Percentiles rank a stretch among this genome's conserved stretches.
These are phyloP conservation scores for Pseudopithomyces chartarum DNA, from an alignment of 2,329 filamentous ascomycete genomes.

Conservation along the genomic window DNA sequence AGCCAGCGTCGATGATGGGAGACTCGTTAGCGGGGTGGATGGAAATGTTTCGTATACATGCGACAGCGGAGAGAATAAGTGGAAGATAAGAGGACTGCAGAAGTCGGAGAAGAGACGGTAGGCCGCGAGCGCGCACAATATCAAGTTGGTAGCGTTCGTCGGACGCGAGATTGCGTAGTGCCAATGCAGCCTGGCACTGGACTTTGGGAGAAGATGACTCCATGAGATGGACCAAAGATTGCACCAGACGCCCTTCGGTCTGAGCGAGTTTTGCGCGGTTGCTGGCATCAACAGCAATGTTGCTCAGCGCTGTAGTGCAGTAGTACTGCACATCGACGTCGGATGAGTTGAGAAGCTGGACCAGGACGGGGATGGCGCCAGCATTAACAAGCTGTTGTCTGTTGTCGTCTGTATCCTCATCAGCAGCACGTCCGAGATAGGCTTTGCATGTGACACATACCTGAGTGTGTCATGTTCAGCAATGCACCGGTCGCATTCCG, in stretches of 20 bases:
- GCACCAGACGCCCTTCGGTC: conserved; percentile 87
- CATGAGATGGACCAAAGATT: conserved; percentile 94
- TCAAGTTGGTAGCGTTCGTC: conserved; percentile 99
- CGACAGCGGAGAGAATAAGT: conserved; percentile 93
- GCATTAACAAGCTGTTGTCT: conserved; percentile 96
- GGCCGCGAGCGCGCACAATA: conserved; percentile 86
- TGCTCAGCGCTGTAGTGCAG: conserved; percentile 97
- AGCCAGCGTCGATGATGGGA: conserved; percentile 96
- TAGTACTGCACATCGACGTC: conserved; percentile 99
- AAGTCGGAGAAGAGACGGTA: conserved; percentile 83
- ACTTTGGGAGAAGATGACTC: conserved; percentile 92
- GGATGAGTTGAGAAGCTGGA: conserved; percentile 87
- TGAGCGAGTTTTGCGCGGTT: conserved; percentile 91
- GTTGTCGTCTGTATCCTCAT: conserved; percentile 76
- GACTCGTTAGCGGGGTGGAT: conserved; percentile 98
- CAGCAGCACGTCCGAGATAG: conserved; percentile 21
- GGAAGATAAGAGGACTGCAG: conserved; percentile 95
- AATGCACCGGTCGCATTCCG: conserved; percentile 95
- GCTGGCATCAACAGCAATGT: conserved; percentile 91
- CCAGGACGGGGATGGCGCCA: conserved; percentile 95
- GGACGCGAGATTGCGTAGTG: conserved; percentile 91
- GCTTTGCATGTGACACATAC: conserved; percentile 56
- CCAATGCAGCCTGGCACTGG: conserved; percentile 94
- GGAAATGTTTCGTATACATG: conserved; percentile 98
- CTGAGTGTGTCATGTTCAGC: conserved; percentile 98